These are phyloP conservation scores for Calophaca sinica DNA, from an alignment of 306 rosid species.

Conservation along the genomic window DNA sequence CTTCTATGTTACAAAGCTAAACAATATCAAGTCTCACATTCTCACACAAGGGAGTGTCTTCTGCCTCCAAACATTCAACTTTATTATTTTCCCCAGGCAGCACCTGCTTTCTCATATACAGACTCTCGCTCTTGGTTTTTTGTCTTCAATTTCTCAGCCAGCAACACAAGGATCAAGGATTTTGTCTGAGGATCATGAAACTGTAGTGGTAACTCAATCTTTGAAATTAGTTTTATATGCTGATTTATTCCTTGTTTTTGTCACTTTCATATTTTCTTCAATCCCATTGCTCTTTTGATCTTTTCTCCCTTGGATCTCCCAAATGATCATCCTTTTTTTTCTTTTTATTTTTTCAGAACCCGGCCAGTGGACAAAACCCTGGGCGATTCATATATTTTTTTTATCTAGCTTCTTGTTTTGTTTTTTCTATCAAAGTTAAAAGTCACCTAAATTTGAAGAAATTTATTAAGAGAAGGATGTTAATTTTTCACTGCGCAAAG, in stretches of 20 bases:
- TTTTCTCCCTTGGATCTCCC: slow-evolving; percentile 55
- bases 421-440: neutral
- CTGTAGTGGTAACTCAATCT: slow-evolving; percentile 50
- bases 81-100: slow-evolving; percentile 39
- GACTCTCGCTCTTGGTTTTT: slow-evolving; percentile 38
- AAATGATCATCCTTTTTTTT: slow-evolving; percentile 18
- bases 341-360: neutral
- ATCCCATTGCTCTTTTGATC: slow-evolving; percentile 49
- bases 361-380: slow-evolving; percentile 18
- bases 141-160: slow-evolving; percentile 51
- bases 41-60: slow-evolving; percentile 53
- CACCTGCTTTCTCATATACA: slow-evolving; percentile 38
- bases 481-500: neutral
- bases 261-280: slow-evolving; percentile 49
- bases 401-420: neutral
- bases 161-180: slow-evolving; percentile 48
- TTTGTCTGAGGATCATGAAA: slow-evolving; percentile 49
- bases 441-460: neutral
- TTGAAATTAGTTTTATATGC: slow-evolving; percentile 52
- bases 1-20: slow-evolving; percentile 27
- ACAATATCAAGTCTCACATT: slow-evolving; percentile 40
- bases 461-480: neutral
- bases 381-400: slow-evolving; percentile 1
- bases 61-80: slow-evolving; percentile 49
- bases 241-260: slow-evolving; percentile 43